phyloP scores from a whole-genome alignment of 2,329 filamentous ascomycete genomes.

The Fusarium pilosicola region DNA sequence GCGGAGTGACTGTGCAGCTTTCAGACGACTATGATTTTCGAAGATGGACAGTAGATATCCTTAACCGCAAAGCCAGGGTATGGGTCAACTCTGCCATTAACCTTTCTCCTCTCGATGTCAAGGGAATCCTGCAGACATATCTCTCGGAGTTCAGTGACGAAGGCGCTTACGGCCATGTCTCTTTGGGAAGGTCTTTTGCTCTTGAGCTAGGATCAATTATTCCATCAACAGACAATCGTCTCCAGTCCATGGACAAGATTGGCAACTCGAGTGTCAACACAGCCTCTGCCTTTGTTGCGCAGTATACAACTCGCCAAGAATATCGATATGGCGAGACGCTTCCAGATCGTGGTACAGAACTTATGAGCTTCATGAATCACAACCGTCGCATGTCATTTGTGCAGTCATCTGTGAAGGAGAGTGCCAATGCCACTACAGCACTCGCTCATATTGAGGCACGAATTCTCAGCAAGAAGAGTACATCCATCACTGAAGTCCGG shows the following conservation, averaged over 20 bases:
- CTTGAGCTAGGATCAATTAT: conserved; percentile 90
- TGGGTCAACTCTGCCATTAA: conserved; percentile 87
- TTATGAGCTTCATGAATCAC: conserved; percentile 69
- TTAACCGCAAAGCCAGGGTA: conserved; percentile 78
- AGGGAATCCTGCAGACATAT: conserved; percentile 95
- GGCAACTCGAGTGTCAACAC: conserved; percentile 84
- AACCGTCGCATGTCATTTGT: conserved; percentile 64
- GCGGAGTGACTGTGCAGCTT: conserved; percentile 85
- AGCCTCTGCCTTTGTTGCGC: conserved; percentile 93
- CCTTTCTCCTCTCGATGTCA: conserved; percentile 90
- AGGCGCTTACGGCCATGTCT: conserved; percentile 88
- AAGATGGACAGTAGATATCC: conserved; percentile 78
- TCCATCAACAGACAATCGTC: conserved; percentile 84
- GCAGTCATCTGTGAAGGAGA: conserved; percentile 62
- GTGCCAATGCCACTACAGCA: conserved; percentile 69
- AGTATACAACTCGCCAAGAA: conserved; percentile 96
- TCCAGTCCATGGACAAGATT: conserved; percentile 82
- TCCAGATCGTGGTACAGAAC: conserved; percentile 73
- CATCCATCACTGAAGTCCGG: conserved; percentile 78
- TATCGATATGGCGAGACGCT: conserved; percentile 87
- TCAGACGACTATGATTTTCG: conserved; percentile 92
- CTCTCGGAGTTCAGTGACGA: conserved; percentile 95
- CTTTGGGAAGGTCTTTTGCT: conserved; percentile 92
- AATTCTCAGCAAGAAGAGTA: conserved; percentile 73
- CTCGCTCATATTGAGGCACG: conserved; percentile 79